Conservation (phyloP, 139 green algal species). For the Micractinium sp. region DNA sequence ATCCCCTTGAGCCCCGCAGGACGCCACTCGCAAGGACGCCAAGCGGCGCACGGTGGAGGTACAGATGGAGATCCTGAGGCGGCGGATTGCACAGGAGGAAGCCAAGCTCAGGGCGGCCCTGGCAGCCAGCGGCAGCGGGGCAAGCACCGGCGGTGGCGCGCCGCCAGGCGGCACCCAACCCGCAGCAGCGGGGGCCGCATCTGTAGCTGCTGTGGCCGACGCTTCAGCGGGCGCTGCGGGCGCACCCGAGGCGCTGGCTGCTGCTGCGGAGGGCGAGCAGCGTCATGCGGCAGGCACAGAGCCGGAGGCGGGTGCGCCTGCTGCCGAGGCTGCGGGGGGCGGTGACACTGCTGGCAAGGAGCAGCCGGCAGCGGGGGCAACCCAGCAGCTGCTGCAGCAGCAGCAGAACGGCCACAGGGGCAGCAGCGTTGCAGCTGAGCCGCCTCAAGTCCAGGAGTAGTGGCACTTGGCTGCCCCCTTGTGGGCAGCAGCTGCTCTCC, state of each 20-base stretch:
- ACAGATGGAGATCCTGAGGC: slow-evolving; percentile 27
- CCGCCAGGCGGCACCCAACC: neutral
- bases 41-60: slow-evolving; percentile 16
- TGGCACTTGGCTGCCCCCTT: too few relatives aligned
- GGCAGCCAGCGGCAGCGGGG: neutral
- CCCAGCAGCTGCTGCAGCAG: neutral
- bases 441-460: too few relatives aligned
- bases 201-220: neutral
- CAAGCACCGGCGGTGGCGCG: neutral
- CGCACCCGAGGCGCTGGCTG: neutral
- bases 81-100: slow-evolving; percentile 25
- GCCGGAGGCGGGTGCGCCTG: neutral
- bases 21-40: slow-evolving; percentile 4
- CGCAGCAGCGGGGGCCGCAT: neutral
- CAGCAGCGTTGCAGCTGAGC: neutral
- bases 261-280: neutral
- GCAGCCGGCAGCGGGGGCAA: neutral
- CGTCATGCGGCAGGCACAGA: neutral
- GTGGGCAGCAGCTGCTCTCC: too few relatives aligned
- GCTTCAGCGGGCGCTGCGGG: neutral
- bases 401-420: neutral
- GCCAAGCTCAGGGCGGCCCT: neutral
- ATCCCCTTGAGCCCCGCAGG: neutral
- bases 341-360: neutral
- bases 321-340: neutral